Evolutionary conservation across 345 rosid species (phyloP).

Genomic region (Hirschfeldia incana): DNA sequence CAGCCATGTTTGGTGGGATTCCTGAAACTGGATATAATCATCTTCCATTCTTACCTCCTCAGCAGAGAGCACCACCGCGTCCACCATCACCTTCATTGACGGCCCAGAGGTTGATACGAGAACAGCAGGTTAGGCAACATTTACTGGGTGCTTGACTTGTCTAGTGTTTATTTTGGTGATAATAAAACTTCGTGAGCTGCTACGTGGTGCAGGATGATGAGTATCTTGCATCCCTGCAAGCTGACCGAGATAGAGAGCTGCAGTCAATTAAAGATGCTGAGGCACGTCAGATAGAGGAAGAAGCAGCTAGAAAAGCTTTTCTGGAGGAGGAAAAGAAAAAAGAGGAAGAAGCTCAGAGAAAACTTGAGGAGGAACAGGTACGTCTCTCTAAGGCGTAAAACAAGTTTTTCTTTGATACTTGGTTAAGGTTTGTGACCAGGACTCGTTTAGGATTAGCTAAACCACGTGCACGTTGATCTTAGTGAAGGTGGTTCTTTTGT

Average conservation of each 20-base stretch:
- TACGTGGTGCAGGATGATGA: constrained; percentile 80
- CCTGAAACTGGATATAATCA: constrained; percentile 75
- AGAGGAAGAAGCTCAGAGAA: constrained; percentile 75
- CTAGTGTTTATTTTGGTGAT: neutral
- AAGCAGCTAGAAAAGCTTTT: constrained; percentile 73
- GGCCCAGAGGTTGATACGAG: constrained; percentile 95
- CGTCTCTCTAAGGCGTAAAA: constrained; percentile 2
- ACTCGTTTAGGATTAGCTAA: neutral
- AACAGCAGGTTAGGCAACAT: constrained; percentile 76
- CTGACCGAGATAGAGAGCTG: constrained; percentile 92
- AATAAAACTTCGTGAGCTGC: constrained; percentile 6
- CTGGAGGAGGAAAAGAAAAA: constrained; percentile 68
- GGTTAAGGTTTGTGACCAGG: neutral
- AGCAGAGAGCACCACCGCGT: constrained; percentile 55
- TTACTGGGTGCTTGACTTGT: constrained; percentile 4
- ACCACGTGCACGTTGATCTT: neutral
- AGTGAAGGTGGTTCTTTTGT: neutral
- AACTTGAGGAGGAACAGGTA: constrained; percentile 90
- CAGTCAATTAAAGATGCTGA: constrained; percentile 84
- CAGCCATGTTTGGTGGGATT: constrained; percentile 99
- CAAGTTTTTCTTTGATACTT: neutral
- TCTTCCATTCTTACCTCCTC: constrained; percentile 39
- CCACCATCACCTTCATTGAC: constrained; percentile 93
- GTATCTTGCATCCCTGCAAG: constrained; percentile 91
- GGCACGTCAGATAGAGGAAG: constrained; percentile 71